Conservation (phyloP, 805 yeast genomes). For the Diddensiella transvaalensis region DNA sequence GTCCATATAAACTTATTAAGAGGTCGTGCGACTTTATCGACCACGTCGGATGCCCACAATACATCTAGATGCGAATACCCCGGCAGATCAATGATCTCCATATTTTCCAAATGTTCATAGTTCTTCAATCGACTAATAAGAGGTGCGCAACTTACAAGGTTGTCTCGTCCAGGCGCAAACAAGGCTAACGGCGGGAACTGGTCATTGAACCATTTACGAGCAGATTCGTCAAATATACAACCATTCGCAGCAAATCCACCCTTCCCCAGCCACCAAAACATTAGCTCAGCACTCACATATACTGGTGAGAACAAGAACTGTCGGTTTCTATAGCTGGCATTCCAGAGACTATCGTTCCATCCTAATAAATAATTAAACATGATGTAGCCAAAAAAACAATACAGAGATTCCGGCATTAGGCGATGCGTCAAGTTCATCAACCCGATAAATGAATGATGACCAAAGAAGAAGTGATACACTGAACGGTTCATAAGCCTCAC, state of each 20-base stretch:
- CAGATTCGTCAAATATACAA: constrained; percentile 52
- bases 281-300: constrained; percentile 69
- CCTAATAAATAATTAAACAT: constrained; percentile 85
- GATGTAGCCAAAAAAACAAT: constrained; percentile 63
- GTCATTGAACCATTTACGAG: constrained; percentile 37
- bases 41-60: constrained; percentile 82
- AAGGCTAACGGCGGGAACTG: constrained; percentile 55
- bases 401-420: constrained; percentile 48
- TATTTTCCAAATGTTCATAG: constrained; percentile 42
- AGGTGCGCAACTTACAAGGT: constrained; percentile 70
- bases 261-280: constrained; percentile 87
- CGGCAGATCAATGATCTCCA: constrained; percentile 43
- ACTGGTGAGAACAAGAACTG: constrained; percentile 86
- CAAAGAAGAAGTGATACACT: constrained; percentile 50
- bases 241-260: constrained; percentile 49
- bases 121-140: constrained; percentile 60
- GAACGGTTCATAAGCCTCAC: constrained; percentile 26
- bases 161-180: constrained; percentile 70
- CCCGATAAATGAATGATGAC: constrained; percentile 75
- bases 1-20: constrained; percentile 30
- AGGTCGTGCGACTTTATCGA: constrained; percentile 57
- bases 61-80: constrained; percentile 86
- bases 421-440: constrained; percentile 60
- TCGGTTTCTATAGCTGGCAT: constrained; percentile 57
- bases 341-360: constrained; percentile 83